Evolutionary conservation across 345 rosid genomes (phyloP), one percentile per base, ranked within the genome.

Genomic region (Ailanthus altissimus): DNA sequence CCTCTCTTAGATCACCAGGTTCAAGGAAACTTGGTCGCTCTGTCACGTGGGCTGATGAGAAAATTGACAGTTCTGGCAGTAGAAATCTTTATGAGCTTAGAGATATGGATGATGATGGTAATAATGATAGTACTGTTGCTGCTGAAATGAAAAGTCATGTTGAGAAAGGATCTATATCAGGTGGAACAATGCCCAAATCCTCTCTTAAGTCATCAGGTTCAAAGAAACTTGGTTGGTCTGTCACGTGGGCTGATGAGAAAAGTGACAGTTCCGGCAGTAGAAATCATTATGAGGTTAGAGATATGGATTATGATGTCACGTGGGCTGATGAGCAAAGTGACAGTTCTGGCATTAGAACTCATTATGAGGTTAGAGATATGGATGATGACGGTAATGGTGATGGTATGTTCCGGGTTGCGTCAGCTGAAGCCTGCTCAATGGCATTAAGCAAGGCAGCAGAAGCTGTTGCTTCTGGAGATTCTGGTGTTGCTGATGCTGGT

Each of bases 11-110:
- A 87, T 77, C 82, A 66, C 76, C 89, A 49, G 84, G 84, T 59
- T 74, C 89, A 42, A 89, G 87, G 84, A 91, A 85, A 81, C 78
- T 79, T 21, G 74, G 58, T 47, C 88, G 73, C 49, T 85, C 90
- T 46, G 98, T 96, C 75, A 92, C 92, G n/a, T 95, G 98, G 97
- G 97, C 97, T 60, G 98, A 93, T 86, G 87, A 89, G 82, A 86
- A 86, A 76, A 80, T 42, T 64, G 81, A 62, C 68, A 73, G 75
- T 70, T 78, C 78, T 38, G 80, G 67, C 68, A 54, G 62, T 77
- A 81, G 84, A 73, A 79, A 85, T 78, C 93, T 90, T 59, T 88
- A 89, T 57, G 84, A 91, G 78, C 73, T 86, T 82, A 85, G 77
- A 76, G 86, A 88, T 79, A 76, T 82, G 76, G 81, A 80, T 72